These are phyloP conservation scores for Torrubiella hemipterigena DNA, from an alignment of 2,329 filamentous ascomycete genomes.

Conservation along the genomic window DNA sequence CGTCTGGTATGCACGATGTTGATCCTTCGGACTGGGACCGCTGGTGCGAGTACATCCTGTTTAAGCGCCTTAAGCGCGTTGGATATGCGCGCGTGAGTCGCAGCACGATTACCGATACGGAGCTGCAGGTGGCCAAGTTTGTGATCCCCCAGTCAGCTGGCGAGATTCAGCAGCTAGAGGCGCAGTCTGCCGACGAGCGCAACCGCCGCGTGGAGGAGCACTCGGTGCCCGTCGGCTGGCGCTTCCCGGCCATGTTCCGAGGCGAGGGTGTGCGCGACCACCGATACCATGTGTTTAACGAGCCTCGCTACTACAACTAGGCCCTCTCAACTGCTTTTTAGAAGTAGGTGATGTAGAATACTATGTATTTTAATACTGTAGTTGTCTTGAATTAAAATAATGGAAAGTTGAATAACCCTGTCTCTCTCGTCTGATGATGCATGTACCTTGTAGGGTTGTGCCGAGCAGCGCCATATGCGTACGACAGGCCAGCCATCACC, in stretches of 20 bases:
- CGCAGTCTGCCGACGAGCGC: conserved; percentile 38
- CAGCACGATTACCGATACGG: conserved; percentile 90
- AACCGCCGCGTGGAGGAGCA: conserved; percentile 51
- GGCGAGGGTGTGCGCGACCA: conserved; percentile 83
- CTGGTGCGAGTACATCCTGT: conserved; percentile 98
- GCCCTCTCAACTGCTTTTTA: conserved; percentile 4
- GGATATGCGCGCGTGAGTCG: conserved; percentile 86
- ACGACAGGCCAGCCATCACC: too few relatives aligned
- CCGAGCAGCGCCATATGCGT: too few relatives aligned
- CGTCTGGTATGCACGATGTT: conserved; percentile 89
- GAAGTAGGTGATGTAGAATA: background rate
- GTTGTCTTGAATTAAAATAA: too few relatives aligned
- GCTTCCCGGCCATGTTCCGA: conserved; percentile 76
- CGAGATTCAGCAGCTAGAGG: conserved; percentile 33
- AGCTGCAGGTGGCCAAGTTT: conserved; percentile 94
- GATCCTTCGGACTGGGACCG: conserved; percentile 88
- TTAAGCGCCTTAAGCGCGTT: conserved; percentile 73
- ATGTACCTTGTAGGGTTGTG: too few relatives aligned
- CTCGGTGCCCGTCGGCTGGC: conserved; percentile 62
- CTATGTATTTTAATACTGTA: background rate
- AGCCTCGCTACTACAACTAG: conserved; percentile 60
- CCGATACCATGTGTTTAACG: conserved; percentile 88
- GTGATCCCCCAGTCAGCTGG: conserved; percentile 57
- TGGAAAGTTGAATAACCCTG: too few relatives aligned
- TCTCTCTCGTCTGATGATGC: too few relatives aligned